These are phyloP conservation scores for Eimeria acervulina DNA, from an alignment of 169 alveolate genomes.

Conservation along the genomic window DNA sequence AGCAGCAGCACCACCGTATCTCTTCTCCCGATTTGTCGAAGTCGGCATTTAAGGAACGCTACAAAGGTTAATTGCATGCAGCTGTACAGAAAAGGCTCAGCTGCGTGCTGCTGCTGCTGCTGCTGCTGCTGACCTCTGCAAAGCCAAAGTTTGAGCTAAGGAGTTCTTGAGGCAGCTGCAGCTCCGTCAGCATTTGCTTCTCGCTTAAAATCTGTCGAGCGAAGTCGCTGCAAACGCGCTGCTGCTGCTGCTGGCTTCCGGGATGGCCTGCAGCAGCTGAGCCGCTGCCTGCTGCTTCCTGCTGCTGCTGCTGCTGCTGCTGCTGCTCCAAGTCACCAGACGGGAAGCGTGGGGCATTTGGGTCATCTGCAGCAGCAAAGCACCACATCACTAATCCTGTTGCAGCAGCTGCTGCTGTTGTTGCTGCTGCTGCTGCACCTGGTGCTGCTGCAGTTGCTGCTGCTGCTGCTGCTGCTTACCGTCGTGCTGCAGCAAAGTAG, in stretches of 20 bases:
- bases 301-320: constrained; percentile 74
- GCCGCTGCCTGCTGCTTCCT: not conserved
- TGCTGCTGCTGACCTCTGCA: constrained; percentile 50
- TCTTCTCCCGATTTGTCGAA: too few species aligned
- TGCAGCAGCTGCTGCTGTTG: not conserved
- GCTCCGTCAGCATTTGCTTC: constrained; percentile 39
- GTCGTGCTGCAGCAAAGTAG: constrained; percentile 50
- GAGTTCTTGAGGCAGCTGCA: constrained; percentile 59
- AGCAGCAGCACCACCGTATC: constrained; percentile 5
- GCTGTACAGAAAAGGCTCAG: not conserved
- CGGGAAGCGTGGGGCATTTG: constrained; percentile 44
- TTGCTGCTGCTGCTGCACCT: not conserved
- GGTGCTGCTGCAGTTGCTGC: not conserved
- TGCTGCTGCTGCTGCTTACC: constrained; percentile 67
- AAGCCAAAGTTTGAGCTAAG: constrained; percentile 34
- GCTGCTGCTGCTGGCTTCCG: not conserved
- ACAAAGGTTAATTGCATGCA: too few species aligned
- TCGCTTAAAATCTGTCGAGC: constrained; percentile 1
- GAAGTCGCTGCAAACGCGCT: constrained; percentile 39
- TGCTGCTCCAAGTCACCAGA: constrained; percentile 71
- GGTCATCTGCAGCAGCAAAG: constrained; percentile 50
- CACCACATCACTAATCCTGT: not conserved
- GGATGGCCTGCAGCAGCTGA: constrained; percentile 10
- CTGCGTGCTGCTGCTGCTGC: constrained; percentile 18
- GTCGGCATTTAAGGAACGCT: too few species aligned